Percentiles rank a stretch among this genome's conserved stretches.
Conservation (phyloP, 305 asterid genomes). For the Ruellia speciosa region DNA sequence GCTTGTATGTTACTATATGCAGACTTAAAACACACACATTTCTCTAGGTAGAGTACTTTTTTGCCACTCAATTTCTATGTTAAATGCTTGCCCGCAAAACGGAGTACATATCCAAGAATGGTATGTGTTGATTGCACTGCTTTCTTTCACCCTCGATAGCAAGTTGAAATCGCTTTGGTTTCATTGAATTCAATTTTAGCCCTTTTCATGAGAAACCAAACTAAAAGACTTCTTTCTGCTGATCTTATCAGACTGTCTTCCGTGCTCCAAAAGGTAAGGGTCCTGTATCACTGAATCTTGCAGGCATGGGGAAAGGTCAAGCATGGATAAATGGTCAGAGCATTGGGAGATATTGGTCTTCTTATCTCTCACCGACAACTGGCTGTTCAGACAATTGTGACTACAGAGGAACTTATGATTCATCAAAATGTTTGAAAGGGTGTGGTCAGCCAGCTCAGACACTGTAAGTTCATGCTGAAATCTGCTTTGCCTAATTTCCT, state of each 20-base stretch:
- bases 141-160: background rate
- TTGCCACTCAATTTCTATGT: too few relatives aligned
- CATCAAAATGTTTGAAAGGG: constrained; percentile 54
- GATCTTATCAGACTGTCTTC: constrained; percentile 39
- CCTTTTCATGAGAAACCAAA: too few relatives aligned
- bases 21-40: background rate
- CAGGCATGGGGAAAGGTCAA: constrained; percentile 76
- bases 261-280: constrained; percentile 54
- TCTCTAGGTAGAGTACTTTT: too few relatives aligned
- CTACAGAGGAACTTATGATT: constrained; percentile 61
- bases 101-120: background rate
- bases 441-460: constrained; percentile 81
- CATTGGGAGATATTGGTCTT: constrained; percentile 73
- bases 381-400: constrained; percentile 68
- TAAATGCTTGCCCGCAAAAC: background rate
- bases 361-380: constrained; percentile 56
- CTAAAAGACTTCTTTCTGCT: constrained; percentile 3
- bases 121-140: background rate
- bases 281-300: constrained; percentile 49
- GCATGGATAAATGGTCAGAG: constrained; percentile 70
- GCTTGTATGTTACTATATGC: background rate
- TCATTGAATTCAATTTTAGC: background rate
- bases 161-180: background rate
- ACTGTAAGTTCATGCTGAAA: constrained; percentile 34
- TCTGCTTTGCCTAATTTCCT: constrained; percentile 3